A percentile compares a stretch with the other conserved stretches of the same genome.
phyloP scores from a whole-genome alignment of 1,139 yeast genomes.

The Trichomonascaceae sp. region DNA sequence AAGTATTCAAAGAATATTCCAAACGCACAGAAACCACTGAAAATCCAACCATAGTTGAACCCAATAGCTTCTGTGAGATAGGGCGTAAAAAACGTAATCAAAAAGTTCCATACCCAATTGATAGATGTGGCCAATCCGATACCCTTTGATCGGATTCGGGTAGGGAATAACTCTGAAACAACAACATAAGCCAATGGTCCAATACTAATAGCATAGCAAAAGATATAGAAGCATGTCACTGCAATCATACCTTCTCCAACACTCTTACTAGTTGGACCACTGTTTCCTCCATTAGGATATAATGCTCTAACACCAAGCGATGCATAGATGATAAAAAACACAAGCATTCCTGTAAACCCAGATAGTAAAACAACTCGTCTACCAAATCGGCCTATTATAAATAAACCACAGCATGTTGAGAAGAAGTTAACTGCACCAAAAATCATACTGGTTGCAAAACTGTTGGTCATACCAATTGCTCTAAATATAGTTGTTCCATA shows the following conservation, averaged over 20 bases:
- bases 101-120: slow-evolving; percentile 75
- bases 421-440: slow-evolving; percentile 74
- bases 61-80: slow-evolving; percentile 44
- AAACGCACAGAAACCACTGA: slow-evolving; percentile 56
- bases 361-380: slow-evolving; percentile 59
- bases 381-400: slow-evolving; percentile 62
- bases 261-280: slow-evolving; percentile 12
- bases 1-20: slow-evolving; percentile 60
- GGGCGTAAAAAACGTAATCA: slow-evolving; percentile 45
- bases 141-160: slow-evolving; percentile 73
- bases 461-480: slow-evolving; percentile 59
- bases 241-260: slow-evolving; percentile 50
- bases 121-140: slow-evolving; percentile 64
- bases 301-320: slow-evolving; percentile 59
- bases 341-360: slow-evolving; percentile 61
- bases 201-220: slow-evolving; percentile 83
- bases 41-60: slow-evolving; percentile 66
- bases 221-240: slow-evolving; percentile 70
- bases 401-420: slow-evolving; percentile 65
- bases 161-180: slow-evolving; percentile 72
- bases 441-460: slow-evolving; percentile 70
- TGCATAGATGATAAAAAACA: slow-evolving; percentile 61
- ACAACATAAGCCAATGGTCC: slow-evolving; percentile 79
- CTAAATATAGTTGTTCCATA: slow-evolving; percentile 72
- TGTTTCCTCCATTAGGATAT: slow-evolving; percentile 32